Base-by-base conservation (phyloP, 768 basidiomycete genomes). In the Suillus brevipes region DNA sequence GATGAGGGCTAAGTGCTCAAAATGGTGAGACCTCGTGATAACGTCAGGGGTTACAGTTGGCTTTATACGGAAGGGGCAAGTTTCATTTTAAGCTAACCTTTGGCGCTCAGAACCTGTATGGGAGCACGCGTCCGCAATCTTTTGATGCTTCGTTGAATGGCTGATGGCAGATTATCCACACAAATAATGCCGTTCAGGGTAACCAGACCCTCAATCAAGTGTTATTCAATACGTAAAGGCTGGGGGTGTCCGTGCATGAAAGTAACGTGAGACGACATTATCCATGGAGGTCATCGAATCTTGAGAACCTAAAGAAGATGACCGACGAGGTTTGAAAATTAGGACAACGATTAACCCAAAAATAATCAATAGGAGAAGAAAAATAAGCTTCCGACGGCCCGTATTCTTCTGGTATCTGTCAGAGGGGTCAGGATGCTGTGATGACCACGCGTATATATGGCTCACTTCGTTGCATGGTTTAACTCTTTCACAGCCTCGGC, bases 361-460 rank as follows among this genome's bases (percentile, higher is more conserved):
- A 71, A 99, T 96, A 73, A 97, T 85, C 43, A 99, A 84, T 56
- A 98, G 67, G 47, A 99, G 85, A 56, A 99, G 84, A 74, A 99
- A 91, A 64, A 99, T 99, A 77, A 95, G 94, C 75, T 91, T 89
- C 78, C 97, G 85, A 72, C 94, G 85, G 49, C 97, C 95, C 2
- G 96, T 95, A 72, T 91, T 95, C 73, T 90, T 90, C 80, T 99
- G 97, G 78, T 98, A 97, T 68, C 94, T 95, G 75, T 58, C 45
- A 63, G 34, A 38, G 37, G 16, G 62, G 55, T 42, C 50, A 31
- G 42, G 34, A 18, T 18, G 47, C 40, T 50, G 65, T 40, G 45
- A 53, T 56, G 8, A 36, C 10, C 28, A 12, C 16, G 34, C 28
- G 28, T 65, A 70, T 45, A 61, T 25, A 60, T 34, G 31, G 80